A percentile compares a stretch with the other conserved stretches of the same genome.
These are phyloP conservation scores for Anastatica hierochuntica DNA, from an alignment of 345 rosid species.

Conservation along the genomic window DNA sequence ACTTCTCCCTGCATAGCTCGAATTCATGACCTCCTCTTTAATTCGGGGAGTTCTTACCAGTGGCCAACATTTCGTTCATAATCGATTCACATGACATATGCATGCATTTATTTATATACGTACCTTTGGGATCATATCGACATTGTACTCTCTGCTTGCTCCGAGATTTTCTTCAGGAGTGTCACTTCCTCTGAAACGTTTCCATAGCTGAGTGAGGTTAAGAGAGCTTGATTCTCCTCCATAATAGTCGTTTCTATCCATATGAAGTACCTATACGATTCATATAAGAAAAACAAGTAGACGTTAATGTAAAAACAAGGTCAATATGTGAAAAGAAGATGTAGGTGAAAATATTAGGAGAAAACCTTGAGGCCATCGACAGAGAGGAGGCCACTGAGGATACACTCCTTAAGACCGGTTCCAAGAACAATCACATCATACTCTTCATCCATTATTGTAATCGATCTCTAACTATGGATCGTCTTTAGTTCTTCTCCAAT, in stretches of 20 bases:
- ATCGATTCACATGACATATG: too few species aligned
- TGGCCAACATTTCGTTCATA: too few species aligned
- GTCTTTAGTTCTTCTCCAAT: background rate
- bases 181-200: constrained; percentile 53
- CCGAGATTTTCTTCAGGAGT: constrained; percentile 61
- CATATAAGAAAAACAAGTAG: too few species aligned
- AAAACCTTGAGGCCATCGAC: constrained; percentile 86
- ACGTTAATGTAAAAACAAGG: too few species aligned
- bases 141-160: constrained; percentile 67
- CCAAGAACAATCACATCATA: constrained; percentile 95
- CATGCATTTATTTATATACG: background rate
- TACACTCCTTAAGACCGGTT: constrained; percentile 92
- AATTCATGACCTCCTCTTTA: too few species aligned
- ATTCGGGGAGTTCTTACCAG: too few species aligned
- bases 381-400: constrained; percentile 90
- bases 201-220: constrained; percentile 66
- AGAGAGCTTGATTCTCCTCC: constrained; percentile 54
- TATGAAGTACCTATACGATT: constrained; percentile 35
- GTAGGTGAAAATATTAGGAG: background rate
- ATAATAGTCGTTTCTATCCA: background rate
- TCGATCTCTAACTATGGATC: background rate
- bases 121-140: constrained; percentile 88
- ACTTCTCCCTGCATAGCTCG: too few species aligned
- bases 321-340: too few species aligned
- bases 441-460: constrained; percentile 66